Percentiles rank a stretch among this genome's conserved stretches.
Conservation (phyloP, 139 green algal genomes). For the Micractinium sp. region DNA sequence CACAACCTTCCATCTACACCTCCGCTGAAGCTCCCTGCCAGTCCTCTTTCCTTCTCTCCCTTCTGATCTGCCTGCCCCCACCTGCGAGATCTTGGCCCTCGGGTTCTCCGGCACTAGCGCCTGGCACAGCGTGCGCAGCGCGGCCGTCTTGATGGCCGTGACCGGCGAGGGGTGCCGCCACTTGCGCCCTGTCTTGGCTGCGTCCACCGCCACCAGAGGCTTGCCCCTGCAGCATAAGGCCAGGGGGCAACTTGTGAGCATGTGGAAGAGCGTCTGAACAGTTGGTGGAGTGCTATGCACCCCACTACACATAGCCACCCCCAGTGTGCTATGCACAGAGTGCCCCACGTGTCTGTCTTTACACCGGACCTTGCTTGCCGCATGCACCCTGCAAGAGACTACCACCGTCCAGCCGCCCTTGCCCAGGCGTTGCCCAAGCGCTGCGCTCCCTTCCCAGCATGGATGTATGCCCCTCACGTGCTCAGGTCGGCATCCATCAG, state of each 20-base stretch:
- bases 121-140: slow-evolving; percentile 60
- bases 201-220: neutral
- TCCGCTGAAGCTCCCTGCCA: too few relatives aligned
- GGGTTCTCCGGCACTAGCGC: slow-evolving; percentile 42
- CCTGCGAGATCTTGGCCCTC: neutral
- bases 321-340: neutral
- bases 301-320: too few relatives aligned
- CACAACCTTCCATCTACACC: neutral
- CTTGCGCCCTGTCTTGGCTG: neutral
- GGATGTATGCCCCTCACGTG: slow-evolving; percentile 13
- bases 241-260: neutral
- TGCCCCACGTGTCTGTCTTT: neutral
- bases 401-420: neutral
- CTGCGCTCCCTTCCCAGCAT: neutral
- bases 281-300: too few relatives aligned
- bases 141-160: slow-evolving; percentile 55
- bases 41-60: too few relatives aligned
- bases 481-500: slow-evolving; percentile 30
- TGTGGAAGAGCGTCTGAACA: neutral
- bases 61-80: neutral
- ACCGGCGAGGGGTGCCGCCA: slow-evolving; percentile 35
- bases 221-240: neutral
- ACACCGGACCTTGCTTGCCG: neutral
- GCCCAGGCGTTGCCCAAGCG: neutral
- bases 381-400: neutral